Conservation (phyloP, 163 green algal species). For the Scenedesmus sp. region DNA sequence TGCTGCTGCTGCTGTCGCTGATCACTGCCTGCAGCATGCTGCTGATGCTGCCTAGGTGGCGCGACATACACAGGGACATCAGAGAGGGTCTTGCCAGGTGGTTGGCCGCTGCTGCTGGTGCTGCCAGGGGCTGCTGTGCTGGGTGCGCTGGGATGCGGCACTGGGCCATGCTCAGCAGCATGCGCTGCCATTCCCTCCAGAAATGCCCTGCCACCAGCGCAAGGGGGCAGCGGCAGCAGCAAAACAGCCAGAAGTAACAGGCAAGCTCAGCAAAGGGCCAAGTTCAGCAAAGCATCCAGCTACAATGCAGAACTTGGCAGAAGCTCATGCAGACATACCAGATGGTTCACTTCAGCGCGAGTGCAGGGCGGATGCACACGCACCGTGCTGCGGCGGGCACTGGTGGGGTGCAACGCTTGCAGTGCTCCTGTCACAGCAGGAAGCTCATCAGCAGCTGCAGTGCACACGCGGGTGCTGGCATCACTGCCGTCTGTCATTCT, state of each 20-base stretch:
- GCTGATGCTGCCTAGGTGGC: constrained; percentile 15
- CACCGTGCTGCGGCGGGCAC: no score
- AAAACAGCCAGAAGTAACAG: not conserved
- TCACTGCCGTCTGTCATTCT: no score
- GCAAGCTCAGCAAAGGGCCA: not conserved
- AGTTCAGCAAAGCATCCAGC: not conserved
- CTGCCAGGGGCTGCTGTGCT: not conserved
- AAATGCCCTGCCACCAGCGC: constrained; percentile 40
- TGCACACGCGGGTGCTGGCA: no score
- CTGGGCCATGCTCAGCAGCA: constrained; percentile 44
- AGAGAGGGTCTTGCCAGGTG: not conserved
- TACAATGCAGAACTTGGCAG: not conserved
- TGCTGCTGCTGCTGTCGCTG: constrained; percentile 11
- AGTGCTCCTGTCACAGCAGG: no score
- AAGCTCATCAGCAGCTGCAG: no score
- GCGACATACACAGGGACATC: constrained; percentile 38
- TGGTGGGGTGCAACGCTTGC: no score
- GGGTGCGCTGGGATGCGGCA: not conserved
- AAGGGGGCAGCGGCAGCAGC: not conserved
- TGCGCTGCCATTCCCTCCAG: constrained; percentile 59
- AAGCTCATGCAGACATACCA: not conserved
- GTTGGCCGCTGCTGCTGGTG: constrained; percentile 3
- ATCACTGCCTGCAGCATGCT: not conserved
- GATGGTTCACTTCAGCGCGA: no score
- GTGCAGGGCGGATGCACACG: no score